Conservation (phyloP, 2,329 filamentous ascomycete species). For the Beauveria rudraprayagi region DNA sequence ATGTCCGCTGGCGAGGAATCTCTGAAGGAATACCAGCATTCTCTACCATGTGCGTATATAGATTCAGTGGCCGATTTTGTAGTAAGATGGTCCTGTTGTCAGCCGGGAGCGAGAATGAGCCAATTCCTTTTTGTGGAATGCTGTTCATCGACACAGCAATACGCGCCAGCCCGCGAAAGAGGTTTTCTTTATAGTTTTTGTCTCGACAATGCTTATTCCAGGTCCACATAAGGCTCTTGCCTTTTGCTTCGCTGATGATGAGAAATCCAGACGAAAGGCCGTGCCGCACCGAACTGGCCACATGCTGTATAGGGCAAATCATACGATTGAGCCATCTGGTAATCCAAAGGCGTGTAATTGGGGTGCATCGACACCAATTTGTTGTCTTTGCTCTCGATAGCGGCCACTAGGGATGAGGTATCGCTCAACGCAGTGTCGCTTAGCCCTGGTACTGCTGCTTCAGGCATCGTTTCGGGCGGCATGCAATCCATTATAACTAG, state of each 20-base stretch:
- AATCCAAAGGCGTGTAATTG: constrained; percentile 21
- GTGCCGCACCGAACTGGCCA: not conserved
- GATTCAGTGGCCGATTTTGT: constrained; percentile 26
- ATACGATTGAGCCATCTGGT: constrained; percentile 15
- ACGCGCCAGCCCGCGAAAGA: constrained; percentile 20
- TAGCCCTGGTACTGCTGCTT: not conserved
- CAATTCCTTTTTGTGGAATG: constrained; percentile 12
- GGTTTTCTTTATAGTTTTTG: constrained; percentile 12
- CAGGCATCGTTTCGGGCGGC: not conserved
- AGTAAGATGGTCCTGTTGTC: constrained; percentile 20
- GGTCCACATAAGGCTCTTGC: not conserved
- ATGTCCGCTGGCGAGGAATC: constrained; percentile 25
- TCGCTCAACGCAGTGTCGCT: not conserved
- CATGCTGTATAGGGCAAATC: not conserved
- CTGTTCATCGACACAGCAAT: constrained; percentile 20
- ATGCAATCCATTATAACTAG: not conserved
- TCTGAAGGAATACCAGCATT: constrained; percentile 25
- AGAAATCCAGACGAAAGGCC: not conserved
- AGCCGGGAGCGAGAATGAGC: constrained; percentile 18
- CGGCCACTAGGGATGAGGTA: not conserved
- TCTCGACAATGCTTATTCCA: constrained; percentile 13
- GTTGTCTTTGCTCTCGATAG: not conserved
- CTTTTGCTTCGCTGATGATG: not conserved
- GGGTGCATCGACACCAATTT: constrained; percentile 8
- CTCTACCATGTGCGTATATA: constrained; percentile 24